Conservation (phyloP, 1,139 yeast species). For the Hemisphaericaspora subhashii region DNA sequence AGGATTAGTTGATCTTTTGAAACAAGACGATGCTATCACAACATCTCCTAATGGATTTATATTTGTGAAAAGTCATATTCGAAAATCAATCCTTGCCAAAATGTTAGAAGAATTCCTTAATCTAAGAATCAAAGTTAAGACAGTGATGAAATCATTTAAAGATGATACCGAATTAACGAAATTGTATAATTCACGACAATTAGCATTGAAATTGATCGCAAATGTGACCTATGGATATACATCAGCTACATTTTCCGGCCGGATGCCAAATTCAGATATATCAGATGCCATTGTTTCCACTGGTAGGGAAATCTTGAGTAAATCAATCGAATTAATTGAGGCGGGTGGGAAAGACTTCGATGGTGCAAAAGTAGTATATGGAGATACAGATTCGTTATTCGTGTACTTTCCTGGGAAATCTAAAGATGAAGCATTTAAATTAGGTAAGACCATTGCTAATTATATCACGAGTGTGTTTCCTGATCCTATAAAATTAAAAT, state of each 20-base stretch:
- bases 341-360: conserved; percentile 41
- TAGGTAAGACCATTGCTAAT: conserved; percentile 71
- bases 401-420: conserved; percentile 86
- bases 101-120: conserved; percentile 84
- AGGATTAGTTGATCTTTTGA: conserved; percentile 56
- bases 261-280: conserved; percentile 95
- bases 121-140: conserved; percentile 75
- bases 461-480: conserved; percentile 70
- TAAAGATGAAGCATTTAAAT: conserved; percentile 69
- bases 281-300: conserved; percentile 94
- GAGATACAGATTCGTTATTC: conserved; percentile 93
- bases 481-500: conserved; percentile 76
- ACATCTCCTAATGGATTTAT: conserved; percentile 87
- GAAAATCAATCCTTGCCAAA: conserved; percentile 75
- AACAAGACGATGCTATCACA: conserved; percentile 49
- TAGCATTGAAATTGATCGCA: conserved; percentile 86
- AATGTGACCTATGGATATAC: conserved; percentile 96
- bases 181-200: conserved; percentile 72
- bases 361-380: conserved; percentile 94
- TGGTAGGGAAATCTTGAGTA: conserved; percentile 78
- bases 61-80: conserved; percentile 62
- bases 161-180: conserved; percentile 48
- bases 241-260: conserved; percentile 90
- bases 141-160: conserved; percentile 59
- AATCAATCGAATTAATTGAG: conserved; percentile 72